Evolutionary conservation across 352 stramenopile genomes (phyloP).

Genomic region (Pythium oligandrum): DNA sequence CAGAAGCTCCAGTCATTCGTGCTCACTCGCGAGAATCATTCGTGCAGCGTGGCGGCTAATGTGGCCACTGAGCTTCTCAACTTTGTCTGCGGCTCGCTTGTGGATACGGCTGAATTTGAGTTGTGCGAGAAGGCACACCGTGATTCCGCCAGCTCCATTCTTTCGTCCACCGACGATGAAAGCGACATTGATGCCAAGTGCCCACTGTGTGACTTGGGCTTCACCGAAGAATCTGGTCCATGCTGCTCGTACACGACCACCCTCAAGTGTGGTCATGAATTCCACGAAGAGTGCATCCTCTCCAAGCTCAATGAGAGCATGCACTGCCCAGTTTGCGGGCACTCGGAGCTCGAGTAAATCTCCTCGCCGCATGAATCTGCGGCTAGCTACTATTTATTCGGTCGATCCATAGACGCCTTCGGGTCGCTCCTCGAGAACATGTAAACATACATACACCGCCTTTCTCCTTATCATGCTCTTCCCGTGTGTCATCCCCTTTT

Average conservation of each 20-base stretch:
- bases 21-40: constrained; percentile 24
- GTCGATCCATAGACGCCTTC: no score
- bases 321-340: constrained; percentile 35
- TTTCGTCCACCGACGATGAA: constrained; percentile 16
- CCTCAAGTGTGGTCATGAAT: constrained; percentile 43
- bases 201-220: constrained; percentile 5
- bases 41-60: constrained; percentile 22
- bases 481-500: no score
- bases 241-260: constrained; percentile 32
- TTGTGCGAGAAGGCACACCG: not conserved
- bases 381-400: not conserved
- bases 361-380: not conserved
- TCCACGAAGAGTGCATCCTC: constrained; percentile 62
- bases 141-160: constrained; percentile 10
- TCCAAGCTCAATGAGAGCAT: constrained; percentile 43
- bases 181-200: constrained; percentile 11
- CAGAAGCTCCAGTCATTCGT: constrained; percentile 33
- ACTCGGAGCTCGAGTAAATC: constrained; percentile 11
- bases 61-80: constrained; percentile 21
- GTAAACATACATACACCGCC: no score
- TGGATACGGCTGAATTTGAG: constrained; percentile 22
- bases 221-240: constrained; percentile 1
- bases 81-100: constrained; percentile 28
- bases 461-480: no score
- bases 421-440: no score